Evolutionary conservation across 2,329 filamentous ascomycete species (phyloP), one percentile per base, ranked within the genome.

Genomic region (Penicillium sp.): DNA sequence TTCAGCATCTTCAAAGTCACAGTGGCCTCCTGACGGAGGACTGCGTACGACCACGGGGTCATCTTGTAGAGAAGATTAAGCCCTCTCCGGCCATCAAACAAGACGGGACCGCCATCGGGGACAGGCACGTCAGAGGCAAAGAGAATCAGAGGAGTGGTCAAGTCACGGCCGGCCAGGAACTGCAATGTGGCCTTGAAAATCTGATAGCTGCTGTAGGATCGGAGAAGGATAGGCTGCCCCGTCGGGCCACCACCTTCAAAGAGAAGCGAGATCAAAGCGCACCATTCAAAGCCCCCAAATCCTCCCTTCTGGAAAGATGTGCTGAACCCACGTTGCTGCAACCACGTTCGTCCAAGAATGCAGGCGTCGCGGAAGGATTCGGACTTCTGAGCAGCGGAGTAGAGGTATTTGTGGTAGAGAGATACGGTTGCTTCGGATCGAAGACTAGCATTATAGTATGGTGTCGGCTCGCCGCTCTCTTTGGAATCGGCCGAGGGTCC

Each of bases 121-220:
- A 76, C 57, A 13, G 55, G 36, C n/a, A 67, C 47, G 33, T 63
- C 60, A 12, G 52, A 58, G 39, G 57, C 51, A 35, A 56, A 64
- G 32, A 67, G 53, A 49, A 82, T 60, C 53, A 84, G 77, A 0
- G 86, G 82, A 55, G 81, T 86, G 58, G 81, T 84, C 46, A 96
- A 73, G 60, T 95, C 84, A 34, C 81, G 84, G 1, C 81, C 79
- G 1, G 86, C 83, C 13, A 98, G 73, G 57, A 91, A 93, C 64
- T 96, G 91, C n/a, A 98, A 73, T 1, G 85, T 83, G 3, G 89
- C 90, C 69, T 96, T 97, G 78, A 98, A 96, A 39, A 97, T 77
- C 68, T 97, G 91, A 25, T 91, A 93, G 68, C 86, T 86, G 72
- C 86, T 95, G 60, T 95, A 86, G 6, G 88, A 88, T 4, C 81